Evolutionary conservation across 129 eudicot genomes (phyloP).

Genomic region (Erigeron canadensis): DNA sequence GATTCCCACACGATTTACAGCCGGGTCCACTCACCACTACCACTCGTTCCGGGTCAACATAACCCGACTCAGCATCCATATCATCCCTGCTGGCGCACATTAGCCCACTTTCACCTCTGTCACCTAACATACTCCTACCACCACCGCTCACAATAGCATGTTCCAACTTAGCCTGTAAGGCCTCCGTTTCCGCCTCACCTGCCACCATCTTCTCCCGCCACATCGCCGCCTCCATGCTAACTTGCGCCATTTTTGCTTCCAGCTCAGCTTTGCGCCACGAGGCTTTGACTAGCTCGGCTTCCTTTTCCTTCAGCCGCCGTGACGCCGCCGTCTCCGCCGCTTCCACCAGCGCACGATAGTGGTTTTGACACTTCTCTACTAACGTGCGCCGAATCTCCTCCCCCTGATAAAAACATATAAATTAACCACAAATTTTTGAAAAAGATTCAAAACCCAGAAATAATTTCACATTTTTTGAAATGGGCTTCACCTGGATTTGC

Average conservation of each 20-base stretch:
- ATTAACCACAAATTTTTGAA: background rate
- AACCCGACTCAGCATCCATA: conserved; percentile 34
- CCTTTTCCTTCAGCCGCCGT: conserved; percentile 43
- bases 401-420: conserved; percentile 17
- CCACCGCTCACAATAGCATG: conserved; percentile 30
- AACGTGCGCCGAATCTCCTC: conserved; percentile 48
- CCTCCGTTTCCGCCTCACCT: conserved; percentile 21
- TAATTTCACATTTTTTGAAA: background rate
- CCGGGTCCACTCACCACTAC: conserved; percentile 33
- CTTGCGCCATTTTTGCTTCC: conserved; percentile 49
- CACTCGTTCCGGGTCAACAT: conserved; percentile 46
- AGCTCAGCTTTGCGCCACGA: conserved; percentile 42
- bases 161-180: conserved; percentile 45
- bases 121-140: background rate
- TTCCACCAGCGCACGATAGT: conserved; percentile 41
- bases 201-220: conserved; percentile 45
- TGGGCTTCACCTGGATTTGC: conserved; percentile 40
- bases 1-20: conserved; percentile 47
- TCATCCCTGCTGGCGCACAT: conserved; percentile 25
- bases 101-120: background rate
- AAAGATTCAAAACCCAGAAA: background rate
- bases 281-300: conserved; percentile 46
- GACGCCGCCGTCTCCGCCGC: conserved; percentile 42
- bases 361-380: conserved; percentile 46
- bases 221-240: conserved; percentile 9